Evolutionary conservation across 1,284 basidiomycete species (phyloP), one percentile per base, ranked within the genome.

Genomic region (Fomitopsis betulina): DNA sequence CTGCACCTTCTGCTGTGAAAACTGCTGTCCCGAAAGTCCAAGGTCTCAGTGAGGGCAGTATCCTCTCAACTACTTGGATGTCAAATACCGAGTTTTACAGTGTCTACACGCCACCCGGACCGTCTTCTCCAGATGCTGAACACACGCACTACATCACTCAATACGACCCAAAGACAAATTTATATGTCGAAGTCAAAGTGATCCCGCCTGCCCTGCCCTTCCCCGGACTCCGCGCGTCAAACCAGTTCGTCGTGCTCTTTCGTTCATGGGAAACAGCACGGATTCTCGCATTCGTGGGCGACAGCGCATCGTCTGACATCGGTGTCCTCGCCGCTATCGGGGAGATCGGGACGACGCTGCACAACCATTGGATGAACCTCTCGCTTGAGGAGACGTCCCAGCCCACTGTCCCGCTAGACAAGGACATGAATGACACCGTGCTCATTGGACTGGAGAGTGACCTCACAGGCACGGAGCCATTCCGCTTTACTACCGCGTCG

Each of bases 321-420:
- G 92, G 91, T 54, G 74, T 89, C 21, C 69, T 93, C 25, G 87
- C 80, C 3, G 82, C 78, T 58, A 65, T 79, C 19, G 71, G 75
- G 2, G 74, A 75, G 10, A 59, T 66, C 9, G 65, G 63, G 1
- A 2, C 58, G 2, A 53, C 63, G 3, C 33, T 58, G 5, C 54
- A 67, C n/a, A 77, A 79, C 30, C 67, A 63, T 3, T 94, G 92
- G 92, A 80, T 80, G 59, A 86, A 86, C 54, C 72, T 91, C 53
- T 82, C 84, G 3, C 80, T 91, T 59, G 92, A 93, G 60, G 92
- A 92, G 70, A 89, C 82, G 0, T 79, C 89, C 7, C 83, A 83
- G 0, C 80, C 84, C 0, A 77, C 76, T 38, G 76, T 94, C 19
- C 93, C 93, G 1, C 70, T 92, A 37, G 87, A 90, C 64, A 80